phyloP scores from a whole-genome alignment of 2,329 filamentous ascomycete genomes.

The Dothidotthia symphoricarpi region DNA sequence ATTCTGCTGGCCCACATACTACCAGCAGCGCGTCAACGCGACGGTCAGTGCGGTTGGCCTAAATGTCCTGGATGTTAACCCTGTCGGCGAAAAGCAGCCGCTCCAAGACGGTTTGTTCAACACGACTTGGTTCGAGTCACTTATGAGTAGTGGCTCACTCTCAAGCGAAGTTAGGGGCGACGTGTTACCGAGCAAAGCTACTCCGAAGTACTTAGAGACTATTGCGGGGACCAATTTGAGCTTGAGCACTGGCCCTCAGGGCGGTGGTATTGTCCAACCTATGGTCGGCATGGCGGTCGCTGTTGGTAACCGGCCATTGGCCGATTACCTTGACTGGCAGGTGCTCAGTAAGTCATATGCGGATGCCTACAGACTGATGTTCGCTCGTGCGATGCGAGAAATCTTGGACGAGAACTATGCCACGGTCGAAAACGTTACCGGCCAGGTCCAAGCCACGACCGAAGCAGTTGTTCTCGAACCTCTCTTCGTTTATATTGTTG shows the following conservation, averaged over 20 bases:
- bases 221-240: conserved; percentile 11
- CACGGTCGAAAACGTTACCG: conserved; percentile 7
- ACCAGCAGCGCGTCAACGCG: conserved; percentile 46
- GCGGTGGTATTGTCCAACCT: conserved; percentile 3
- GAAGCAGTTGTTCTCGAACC: conserved; percentile 42
- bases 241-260: conserved; percentile 1
- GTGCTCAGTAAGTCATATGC: conserved; percentile 39
- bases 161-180: conserved; percentile 4
- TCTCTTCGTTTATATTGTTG: conserved; percentile 41
- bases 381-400: conserved; percentile 39
- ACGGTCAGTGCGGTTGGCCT: conserved; percentile 32
- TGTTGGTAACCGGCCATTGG: conserved; percentile 18
- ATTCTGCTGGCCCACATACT: conserved; percentile 42
- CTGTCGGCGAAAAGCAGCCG: conserved; percentile 20
- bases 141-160: conserved; percentile 6
- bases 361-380: conserved; percentile 45
- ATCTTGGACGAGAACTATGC: conserved; percentile 16
- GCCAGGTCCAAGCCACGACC: conserved; percentile 18
- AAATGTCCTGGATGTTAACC: conserved; percentile 9
- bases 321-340: conserved; percentile 38
- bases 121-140: conserved; percentile 39
- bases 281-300: conserved; percentile 45
- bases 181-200: conserved; percentile 4
- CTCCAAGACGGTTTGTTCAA: conserved; percentile 39
- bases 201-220: conserved; percentile 13